Evolutionary conservation across 352 stramenopile species (phyloP).

Genomic region (Phytophthora podocarpi): DNA sequence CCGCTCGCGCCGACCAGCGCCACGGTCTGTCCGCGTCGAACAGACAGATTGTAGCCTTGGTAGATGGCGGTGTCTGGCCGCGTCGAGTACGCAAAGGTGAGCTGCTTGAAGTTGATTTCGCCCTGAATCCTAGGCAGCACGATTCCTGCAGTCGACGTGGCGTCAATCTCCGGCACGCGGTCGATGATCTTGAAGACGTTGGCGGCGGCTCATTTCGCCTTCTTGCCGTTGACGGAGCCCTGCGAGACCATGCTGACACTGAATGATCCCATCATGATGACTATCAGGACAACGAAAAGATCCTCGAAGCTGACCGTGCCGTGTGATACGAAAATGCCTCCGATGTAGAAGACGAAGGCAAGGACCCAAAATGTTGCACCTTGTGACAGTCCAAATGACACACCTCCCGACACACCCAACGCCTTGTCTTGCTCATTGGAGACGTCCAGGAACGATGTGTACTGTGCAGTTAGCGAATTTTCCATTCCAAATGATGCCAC

Average conservation of each 20-base stretch:
- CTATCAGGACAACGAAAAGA: slow-evolving; percentile 57
- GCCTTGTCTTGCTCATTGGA: slow-evolving; percentile 40
- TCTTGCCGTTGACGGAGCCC: slow-evolving; percentile 46
- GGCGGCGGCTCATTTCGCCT: slow-evolving; percentile 59
- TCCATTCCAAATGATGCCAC: slow-evolving; percentile 59
- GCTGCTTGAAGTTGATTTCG: slow-evolving; percentile 77
- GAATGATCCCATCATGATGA: slow-evolving; percentile 50
- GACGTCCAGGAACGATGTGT: slow-evolving; percentile 30
- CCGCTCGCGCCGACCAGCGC: slow-evolving; percentile 88
- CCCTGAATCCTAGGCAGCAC: slow-evolving; percentile 45
- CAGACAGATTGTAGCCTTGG: slow-evolving; percentile 69
- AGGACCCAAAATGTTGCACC: slow-evolving; percentile 53
- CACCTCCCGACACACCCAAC: slow-evolving; percentile 40
- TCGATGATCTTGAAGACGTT: slow-evolving; percentile 89
- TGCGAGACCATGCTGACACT: slow-evolving; percentile 64
- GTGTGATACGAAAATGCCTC: slow-evolving; percentile 48
- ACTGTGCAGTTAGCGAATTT: slow-evolving; percentile 25
- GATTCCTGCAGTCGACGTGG: slow-evolving; percentile 14
- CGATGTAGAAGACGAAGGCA: slow-evolving; percentile 64
- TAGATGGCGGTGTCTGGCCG: slow-evolving; percentile 78
- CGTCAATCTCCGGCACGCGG: slow-evolving; percentile 49
- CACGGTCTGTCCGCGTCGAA: slow-evolving; percentile 70
- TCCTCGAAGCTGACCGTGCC: slow-evolving; percentile 47
- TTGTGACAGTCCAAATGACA: slow-evolving; percentile 53
- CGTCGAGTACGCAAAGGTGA: slow-evolving; percentile 92